phyloP scores from a whole-genome alignment of 768 basidiomycete genomes.

The Hortiboletus flavorubellus region DNA sequence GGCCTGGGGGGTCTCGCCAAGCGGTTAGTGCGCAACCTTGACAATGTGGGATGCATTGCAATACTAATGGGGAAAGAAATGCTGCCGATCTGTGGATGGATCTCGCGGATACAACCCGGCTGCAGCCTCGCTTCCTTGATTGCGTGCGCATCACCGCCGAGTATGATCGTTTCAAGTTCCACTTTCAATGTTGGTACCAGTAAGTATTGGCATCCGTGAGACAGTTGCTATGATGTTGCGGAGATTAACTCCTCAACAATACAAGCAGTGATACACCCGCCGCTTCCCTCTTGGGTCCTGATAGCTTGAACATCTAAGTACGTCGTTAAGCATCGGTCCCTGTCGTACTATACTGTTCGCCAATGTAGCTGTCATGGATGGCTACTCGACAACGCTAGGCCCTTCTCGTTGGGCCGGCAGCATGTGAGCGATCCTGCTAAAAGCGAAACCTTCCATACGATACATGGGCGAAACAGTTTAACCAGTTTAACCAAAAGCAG shows the following conservation, averaged over 20 bases:
- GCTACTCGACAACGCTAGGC: not conserved
- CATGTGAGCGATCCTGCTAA: not conserved
- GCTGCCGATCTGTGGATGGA: no score
- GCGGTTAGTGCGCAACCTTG: no score
- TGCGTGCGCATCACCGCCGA: not conserved
- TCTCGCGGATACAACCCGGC: no score
- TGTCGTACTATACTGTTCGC: not conserved
- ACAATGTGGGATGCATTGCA: no score
- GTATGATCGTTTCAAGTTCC: not conserved
- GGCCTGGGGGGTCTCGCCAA: no score
- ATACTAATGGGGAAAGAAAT: no score
- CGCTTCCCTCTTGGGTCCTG: no score
- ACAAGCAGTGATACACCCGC: no score
- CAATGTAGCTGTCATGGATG: not conserved
- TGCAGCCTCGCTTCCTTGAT: no score
- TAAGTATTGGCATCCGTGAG: not conserved
- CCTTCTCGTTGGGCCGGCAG: not conserved
- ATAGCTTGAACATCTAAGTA: not conserved
- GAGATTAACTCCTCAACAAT: not conserved
- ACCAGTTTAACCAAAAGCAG: not conserved
- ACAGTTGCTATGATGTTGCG: not conserved
- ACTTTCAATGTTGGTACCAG: not conserved
- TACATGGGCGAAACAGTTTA: not conserved
- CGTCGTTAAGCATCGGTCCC: not conserved
- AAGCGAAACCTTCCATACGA: not conserved